A percentile compares a stretch with the other conserved stretches of the same genome.
These are phyloP conservation scores for Thalassiosira mediterranea DNA, from an alignment of 352 stramenopile species.

Conservation along the genomic window DNA sequence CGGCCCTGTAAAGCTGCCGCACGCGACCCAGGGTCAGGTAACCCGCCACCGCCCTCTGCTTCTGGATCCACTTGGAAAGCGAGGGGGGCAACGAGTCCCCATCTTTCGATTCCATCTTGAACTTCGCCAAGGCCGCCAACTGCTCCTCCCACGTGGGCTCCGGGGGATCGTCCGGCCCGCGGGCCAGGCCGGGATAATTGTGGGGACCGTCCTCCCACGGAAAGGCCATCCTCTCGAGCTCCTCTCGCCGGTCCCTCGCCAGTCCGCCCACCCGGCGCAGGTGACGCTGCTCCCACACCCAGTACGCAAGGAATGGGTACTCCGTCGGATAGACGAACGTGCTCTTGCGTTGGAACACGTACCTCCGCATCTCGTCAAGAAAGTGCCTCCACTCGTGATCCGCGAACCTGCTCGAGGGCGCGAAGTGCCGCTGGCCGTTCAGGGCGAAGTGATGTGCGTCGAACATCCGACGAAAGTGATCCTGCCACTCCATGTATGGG, in stretches of 20 bases:
- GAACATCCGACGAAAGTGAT: too few species aligned
- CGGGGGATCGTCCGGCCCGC: too few species aligned
- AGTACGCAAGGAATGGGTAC: neutral
- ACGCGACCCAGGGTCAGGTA: neutral
- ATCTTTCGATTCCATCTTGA: neutral
- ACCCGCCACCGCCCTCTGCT: neutral
- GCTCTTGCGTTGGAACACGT: too few species aligned
- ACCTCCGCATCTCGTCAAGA: too few species aligned
- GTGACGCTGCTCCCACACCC: neutral
- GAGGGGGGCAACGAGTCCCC: too few species aligned
- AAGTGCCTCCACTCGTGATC: too few species aligned
- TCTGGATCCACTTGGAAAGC: conserved; percentile 3
- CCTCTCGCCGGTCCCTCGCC: neutral
- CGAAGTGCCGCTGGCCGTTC: too few species aligned
- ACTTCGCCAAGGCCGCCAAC: neutral
- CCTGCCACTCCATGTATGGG: too few species aligned
- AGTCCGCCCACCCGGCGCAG: neutral
- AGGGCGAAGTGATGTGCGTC: too few species aligned
- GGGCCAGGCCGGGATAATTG: too few species aligned
- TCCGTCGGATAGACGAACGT: neutral
- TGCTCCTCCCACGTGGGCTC: conserved; percentile 4
- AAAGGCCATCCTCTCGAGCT: conserved; percentile 5
- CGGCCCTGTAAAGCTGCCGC: neutral
- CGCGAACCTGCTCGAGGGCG: too few species aligned
- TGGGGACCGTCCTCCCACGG: too few species aligned